A percentile compares a stretch with the other conserved stretches of the same genome.
These are phyloP conservation scores for Nothomitra cinnamomea DNA, from an alignment of 2,329 filamentous ascomycete genomes.

Conservation along the genomic window DNA sequence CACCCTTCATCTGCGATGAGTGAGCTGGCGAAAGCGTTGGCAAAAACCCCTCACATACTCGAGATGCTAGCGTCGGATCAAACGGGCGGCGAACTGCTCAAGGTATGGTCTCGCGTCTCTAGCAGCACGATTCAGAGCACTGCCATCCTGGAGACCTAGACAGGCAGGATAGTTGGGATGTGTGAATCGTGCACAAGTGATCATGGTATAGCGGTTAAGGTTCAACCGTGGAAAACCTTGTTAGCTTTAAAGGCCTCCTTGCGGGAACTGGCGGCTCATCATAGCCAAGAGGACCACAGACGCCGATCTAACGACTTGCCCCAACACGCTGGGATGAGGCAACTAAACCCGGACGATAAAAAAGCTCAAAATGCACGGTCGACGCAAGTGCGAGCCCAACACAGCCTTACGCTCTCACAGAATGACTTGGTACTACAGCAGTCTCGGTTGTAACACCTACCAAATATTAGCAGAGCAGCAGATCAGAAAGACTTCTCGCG, in stretches of 20 bases:
- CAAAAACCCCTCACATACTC: not conserved
- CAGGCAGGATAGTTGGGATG: not conserved
- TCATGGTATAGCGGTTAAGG: not conserved
- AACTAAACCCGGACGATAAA: not conserved
- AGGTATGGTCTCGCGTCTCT: not conserved
- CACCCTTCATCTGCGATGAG: too few species aligned
- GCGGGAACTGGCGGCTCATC: not conserved
- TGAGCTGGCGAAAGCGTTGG: not conserved
- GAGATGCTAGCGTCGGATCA: not conserved
- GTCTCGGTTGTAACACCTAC: not conserved
- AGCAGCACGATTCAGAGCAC: not conserved
- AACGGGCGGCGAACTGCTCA: not conserved
- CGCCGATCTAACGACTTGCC: not conserved
- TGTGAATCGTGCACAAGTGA: not conserved
- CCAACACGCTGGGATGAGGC: not conserved
- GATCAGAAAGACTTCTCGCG: not conserved
- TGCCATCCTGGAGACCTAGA: not conserved
- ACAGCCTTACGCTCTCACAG: not conserved
- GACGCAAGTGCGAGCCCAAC: not conserved
- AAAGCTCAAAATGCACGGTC: not conserved
- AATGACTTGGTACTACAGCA: not conserved
- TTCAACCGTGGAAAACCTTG: not conserved
- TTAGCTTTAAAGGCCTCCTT: not conserved
- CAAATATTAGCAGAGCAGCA: not conserved
- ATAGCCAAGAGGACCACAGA: not conserved